Evolutionary conservation across 1,139 yeast species (phyloP).

Genomic region (Saccharomyces hybrid): DNA sequence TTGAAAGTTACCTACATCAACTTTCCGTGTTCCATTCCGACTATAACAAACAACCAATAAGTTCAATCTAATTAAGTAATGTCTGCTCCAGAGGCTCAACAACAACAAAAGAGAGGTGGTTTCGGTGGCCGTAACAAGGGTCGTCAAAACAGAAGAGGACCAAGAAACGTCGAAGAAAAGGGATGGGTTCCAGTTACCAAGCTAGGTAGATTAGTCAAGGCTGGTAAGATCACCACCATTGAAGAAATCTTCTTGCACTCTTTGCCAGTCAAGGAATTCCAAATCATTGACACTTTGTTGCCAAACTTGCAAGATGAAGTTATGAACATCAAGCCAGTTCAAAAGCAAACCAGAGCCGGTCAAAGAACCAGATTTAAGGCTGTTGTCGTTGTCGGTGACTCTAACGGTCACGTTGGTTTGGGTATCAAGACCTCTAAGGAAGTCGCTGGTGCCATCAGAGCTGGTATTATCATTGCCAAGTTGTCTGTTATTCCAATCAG

Average conservation of each 20-base stretch:
- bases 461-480: constrained; percentile 98
- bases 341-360: constrained; percentile 99
- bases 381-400: constrained; percentile 98
- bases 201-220: constrained; percentile 99
- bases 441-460: constrained; percentile 99
- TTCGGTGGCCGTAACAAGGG: constrained; percentile 67
- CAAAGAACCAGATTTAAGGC: constrained; percentile 99
- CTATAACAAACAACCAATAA: constrained; percentile 28
- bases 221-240: constrained; percentile 92
- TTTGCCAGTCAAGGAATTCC: constrained; percentile 98
- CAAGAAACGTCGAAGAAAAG: constrained; percentile 88
- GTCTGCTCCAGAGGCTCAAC: constrained; percentile 46
- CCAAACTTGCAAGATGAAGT: constrained; percentile 97
- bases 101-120: constrained; percentile 45
- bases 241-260: constrained; percentile 99
- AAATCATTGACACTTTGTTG: constrained; percentile 92
- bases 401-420: constrained; percentile 99
- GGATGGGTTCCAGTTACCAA: constrained; percentile 99
- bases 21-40: constrained; percentile 89
- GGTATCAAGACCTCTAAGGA: constrained; percentile 99
- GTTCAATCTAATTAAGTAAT: constrained; percentile 31
- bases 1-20: constrained; percentile 87
- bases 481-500: constrained; percentile 98
- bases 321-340: constrained; percentile 99
- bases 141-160: constrained; percentile 50